Percentiles rank a stretch among this genome's conserved stretches.
Conservation (phyloP, 129 eudicot genomes). For the Flaveria linearis region DNA sequence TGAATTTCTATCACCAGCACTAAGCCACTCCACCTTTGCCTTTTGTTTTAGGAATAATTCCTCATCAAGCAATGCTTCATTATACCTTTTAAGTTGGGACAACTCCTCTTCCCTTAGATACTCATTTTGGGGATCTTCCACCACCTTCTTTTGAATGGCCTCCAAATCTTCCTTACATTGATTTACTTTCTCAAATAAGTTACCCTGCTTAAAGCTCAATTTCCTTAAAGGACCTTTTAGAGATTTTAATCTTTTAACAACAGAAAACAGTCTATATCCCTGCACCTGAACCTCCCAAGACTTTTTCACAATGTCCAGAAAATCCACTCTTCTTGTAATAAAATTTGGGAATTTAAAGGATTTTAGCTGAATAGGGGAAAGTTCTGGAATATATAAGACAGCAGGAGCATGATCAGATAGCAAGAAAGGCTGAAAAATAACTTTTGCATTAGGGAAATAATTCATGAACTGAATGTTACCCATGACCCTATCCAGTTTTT, state of each 20-base stretch:
- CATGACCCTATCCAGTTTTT: not conserved
- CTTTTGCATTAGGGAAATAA: rapidly evolving
- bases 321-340: not conserved
- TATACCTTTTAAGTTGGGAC: not conserved
- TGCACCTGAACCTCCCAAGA: rapidly evolving
- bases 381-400: rapidly evolving
- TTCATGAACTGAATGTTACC: not conserved
- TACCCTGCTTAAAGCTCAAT: not conserved
- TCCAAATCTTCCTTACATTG: too few species aligned
- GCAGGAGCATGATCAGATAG: not conserved
- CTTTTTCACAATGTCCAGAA: not conserved
- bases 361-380: rapidly evolving
- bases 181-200: rapidly evolving
- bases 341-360: not conserved
- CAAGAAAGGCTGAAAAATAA: not conserved
- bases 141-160: too few species aligned
- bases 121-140: not conserved
- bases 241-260: not conserved
- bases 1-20: not conserved
- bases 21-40: not conserved
- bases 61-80: not conserved
- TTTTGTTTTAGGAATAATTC: not conserved
- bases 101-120: not conserved
- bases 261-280: rapidly evolving
- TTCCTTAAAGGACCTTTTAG: not conserved